These are phyloP conservation scores for Penicillium sp. DNA, from an alignment of 2,329 filamentous ascomycete genomes.

Conservation along the genomic window DNA sequence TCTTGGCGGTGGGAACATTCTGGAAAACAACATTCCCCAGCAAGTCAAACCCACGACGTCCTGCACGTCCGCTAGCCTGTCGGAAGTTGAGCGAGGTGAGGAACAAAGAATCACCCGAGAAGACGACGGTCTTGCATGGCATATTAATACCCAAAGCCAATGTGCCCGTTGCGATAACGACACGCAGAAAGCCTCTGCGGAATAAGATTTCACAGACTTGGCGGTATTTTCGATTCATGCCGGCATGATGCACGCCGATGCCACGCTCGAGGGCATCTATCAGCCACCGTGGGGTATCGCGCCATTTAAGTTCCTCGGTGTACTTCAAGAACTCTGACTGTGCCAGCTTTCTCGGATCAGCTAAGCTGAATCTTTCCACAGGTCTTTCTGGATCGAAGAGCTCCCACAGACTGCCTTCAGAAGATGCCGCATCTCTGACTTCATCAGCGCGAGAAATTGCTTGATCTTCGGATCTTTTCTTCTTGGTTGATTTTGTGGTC, in stretches of 20 bases:
- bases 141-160: conserved; percentile 78
- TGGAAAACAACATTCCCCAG: conserved; percentile 81
- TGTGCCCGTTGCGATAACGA: conserved; percentile 74
- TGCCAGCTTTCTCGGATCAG: conserved; percentile 60
- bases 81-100: conserved; percentile 74
- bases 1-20: conserved; percentile 60
- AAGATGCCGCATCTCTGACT: conserved; percentile 56
- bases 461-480: conserved; percentile 45
- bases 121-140: conserved; percentile 80
- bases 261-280: conserved; percentile 65
- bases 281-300: conserved; percentile 48
- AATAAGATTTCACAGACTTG: conserved; percentile 53
- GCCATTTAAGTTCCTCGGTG: conserved; percentile 52
- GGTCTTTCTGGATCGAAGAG: conserved; percentile 67
- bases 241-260: conserved; percentile 75
- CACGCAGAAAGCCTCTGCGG: conserved; percentile 66
- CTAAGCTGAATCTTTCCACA: conserved; percentile 51
- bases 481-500: conserved; percentile 41
- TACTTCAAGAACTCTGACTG: conserved; percentile 60
- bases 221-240: conserved; percentile 75
- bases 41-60: conserved; percentile 76
- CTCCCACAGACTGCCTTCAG: conserved; percentile 60
- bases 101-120: conserved; percentile 70
- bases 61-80: conserved; percentile 74
- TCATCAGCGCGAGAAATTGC: conserved; percentile 55